phyloP scores from a whole-genome alignment of 768 basidiomycete genomes.

The Boletus reticulatus region DNA sequence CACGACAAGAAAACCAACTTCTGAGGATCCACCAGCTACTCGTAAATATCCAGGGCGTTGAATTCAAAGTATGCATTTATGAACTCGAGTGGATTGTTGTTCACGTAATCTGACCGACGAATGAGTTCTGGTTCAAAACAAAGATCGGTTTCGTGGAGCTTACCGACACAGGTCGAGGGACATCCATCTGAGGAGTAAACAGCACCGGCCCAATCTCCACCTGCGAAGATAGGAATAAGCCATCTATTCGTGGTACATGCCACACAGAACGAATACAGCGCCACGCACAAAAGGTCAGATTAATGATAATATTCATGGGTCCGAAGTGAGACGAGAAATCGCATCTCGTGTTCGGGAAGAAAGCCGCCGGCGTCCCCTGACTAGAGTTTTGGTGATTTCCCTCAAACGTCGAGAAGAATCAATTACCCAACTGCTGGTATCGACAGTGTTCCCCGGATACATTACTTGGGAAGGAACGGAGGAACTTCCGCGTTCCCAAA shows the following conservation, averaged over 20 bases:
- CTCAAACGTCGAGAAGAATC: not conserved
- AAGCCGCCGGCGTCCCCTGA: slow-evolving; percentile 17
- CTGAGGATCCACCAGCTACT: not conserved
- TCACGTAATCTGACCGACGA: slow-evolving; percentile 47
- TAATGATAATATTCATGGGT: slow-evolving; percentile 21
- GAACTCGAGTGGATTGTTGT: slow-evolving; percentile 26
- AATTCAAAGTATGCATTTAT: slow-evolving; percentile 23
- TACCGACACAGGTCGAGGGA: slow-evolving; percentile 29
- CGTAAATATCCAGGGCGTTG: slow-evolving; percentile 21
- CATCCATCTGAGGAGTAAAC: slow-evolving; percentile 19
- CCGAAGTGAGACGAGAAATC: slow-evolving; percentile 15
- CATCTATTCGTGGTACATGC: not conserved
- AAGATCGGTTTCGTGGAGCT: not conserved
- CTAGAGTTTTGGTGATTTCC: not conserved
- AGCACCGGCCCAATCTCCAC: slow-evolving; percentile 31
- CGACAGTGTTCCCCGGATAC: slow-evolving; percentile 16
- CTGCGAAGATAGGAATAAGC: slow-evolving; percentile 3
- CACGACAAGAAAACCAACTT: not conserved
- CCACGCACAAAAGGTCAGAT: slow-evolving; percentile 21
- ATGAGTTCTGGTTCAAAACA: slow-evolving; percentile 25
- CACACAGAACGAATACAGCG: not conserved
- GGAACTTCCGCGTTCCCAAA: slow-evolving; percentile 37
- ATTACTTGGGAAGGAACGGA: slow-evolving; percentile 36
- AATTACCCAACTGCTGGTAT: slow-evolving; percentile 27
- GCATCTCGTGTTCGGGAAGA: slow-evolving; percentile 11